Base-by-base conservation (phyloP, 352 stramenopile genomes). In the Phytopythium aichiense region DNA sequence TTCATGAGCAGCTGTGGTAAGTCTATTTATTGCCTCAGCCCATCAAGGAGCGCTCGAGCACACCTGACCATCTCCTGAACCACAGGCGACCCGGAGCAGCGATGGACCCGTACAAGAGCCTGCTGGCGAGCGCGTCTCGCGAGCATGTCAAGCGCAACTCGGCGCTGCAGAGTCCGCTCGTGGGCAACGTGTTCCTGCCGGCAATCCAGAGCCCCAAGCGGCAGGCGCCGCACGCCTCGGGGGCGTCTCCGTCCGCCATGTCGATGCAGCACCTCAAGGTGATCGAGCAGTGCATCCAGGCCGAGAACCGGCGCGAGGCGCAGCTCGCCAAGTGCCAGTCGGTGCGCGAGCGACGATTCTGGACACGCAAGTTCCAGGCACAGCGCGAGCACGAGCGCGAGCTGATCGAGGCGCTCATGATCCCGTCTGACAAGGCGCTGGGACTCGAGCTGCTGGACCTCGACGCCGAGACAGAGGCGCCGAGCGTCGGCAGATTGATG, bases 271-370 rank as follows among this genome's bases (percentile, higher is more conserved):
- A 88, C 54, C 52, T 91, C 11, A 68, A 83, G 54, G 71, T 92
- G 43, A 90, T 92, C 25, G 83, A 92, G 53, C 79, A 89, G 43
- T 92, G 81, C 62, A 89, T 92, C 56, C 37, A 73, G 43, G 77
- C 83, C 3, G 80, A 92, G 61, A 92, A 87, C 66, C 78, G 79
- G 55, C 80, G 79, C 13, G 83, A 92, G 61, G 71, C 74, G 28
- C 71, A 76, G 46, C 61, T 92, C 48, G 71, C 77, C 12, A 74
- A 75, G 40, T 92, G 83, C 62, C 46, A 65, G 13, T 76, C 65
- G 15, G 71, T 77, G 15, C 74, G 75, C 31, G 76, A 88, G 49
- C 73, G 77, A 9, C 70, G 67, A n/a, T 68, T 65, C 20, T 66
- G 85, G 52, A 66, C 72, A 23, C 85, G 78, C 46, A 85, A 86